Base-by-base conservation (phyloP, 345 rosid species). In the Conringia planisiliqua region DNA sequence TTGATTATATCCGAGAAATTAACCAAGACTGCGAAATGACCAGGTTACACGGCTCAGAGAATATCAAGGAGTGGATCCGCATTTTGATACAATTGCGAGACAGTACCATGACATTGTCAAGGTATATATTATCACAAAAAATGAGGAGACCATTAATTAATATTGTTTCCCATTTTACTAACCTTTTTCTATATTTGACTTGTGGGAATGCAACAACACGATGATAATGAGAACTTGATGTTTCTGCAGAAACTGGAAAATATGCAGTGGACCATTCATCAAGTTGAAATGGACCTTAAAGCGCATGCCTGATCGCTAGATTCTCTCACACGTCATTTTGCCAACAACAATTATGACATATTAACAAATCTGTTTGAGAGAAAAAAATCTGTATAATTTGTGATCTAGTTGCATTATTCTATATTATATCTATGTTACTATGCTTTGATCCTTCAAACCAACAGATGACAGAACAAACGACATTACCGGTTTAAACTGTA, bases 41-140 rank as follows among this genome's bases (percentile, higher is more conserved):
- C 84, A 95, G 97, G 97, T 89, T 4, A 92, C 97, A 3, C 93
- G 98, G 59, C 98, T 95, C 27, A 87, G 90, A n/a, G 99, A 95
- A 72, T 95, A 95, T 78, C 97, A 89, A 72, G 99, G 99, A 12
- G 97, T 95, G 0, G 98, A 95, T 86, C 99, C 99, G 20, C 96
- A 87, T 77, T 95, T 92, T 10, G 97, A 95, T 79, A 78, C 86
- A 43, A 89, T 89, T 68, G 98, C 98, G 57, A 89, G 93, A 82
- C 96, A 92, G 81, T 95, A 92, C 82, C 97, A 90, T 71, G 99
- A 92, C 62, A 86, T 95, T 64, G 96, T 95, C 36, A 86, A 86
- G 97, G 99, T 90, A 85, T 68, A 11, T 8, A 11, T 8, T 46
- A 16, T 33, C 27, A 47, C 59, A 48, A 50, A 33, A 10, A 14